Percentiles rank a stretch among this genome's conserved stretches.
Conservation (phyloP, 768 basidiomycete genomes). For the Mycena epipterygia region DNA sequence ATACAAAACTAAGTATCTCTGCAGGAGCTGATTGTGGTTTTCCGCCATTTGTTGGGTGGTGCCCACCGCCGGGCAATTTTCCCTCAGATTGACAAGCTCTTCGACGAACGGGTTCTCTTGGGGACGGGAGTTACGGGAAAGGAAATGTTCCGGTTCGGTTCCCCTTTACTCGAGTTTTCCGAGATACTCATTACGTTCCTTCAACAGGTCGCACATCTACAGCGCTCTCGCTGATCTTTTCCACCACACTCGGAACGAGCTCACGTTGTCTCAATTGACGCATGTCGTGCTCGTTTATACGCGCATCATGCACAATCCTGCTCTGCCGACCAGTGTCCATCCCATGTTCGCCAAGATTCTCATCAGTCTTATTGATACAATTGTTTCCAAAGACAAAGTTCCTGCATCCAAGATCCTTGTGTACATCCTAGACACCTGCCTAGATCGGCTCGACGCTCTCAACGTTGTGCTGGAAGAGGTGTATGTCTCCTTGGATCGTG, state of each 20-base stretch:
- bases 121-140: conserved; percentile 87
- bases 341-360: conserved; percentile 94
- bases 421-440: conserved; percentile 84
- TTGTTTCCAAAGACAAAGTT: conserved; percentile 81
- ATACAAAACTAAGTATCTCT: conserved; percentile 31
- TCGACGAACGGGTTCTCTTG: conserved; percentile 91
- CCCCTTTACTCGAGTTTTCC: background rate
- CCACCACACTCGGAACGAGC: conserved; percentile 89
- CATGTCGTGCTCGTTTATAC: conserved; percentile 89
- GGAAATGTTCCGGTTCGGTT: conserved; percentile 82
- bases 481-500: conserved; percentile 59
- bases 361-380: conserved; percentile 88
- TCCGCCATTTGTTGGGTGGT: conserved; percentile 89
- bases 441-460: conserved; percentile 89
- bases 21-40: conserved; percentile 93
- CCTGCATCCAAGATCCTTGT: conserved; percentile 74
- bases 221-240: conserved; percentile 93
- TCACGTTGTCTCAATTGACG: conserved; percentile 80
- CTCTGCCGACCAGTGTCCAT: conserved; percentile 84
- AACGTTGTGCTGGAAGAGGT: conserved; percentile 74
- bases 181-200: conserved; percentile 29
- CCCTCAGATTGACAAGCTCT: conserved; percentile 87
- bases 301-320: conserved; percentile 89
- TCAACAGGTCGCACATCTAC: conserved; percentile 79
- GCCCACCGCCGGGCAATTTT: conserved; percentile 84